Base-by-base conservation (phyloP, 176 grass and related monocot species). In the Oryza officinalis region DNA sequence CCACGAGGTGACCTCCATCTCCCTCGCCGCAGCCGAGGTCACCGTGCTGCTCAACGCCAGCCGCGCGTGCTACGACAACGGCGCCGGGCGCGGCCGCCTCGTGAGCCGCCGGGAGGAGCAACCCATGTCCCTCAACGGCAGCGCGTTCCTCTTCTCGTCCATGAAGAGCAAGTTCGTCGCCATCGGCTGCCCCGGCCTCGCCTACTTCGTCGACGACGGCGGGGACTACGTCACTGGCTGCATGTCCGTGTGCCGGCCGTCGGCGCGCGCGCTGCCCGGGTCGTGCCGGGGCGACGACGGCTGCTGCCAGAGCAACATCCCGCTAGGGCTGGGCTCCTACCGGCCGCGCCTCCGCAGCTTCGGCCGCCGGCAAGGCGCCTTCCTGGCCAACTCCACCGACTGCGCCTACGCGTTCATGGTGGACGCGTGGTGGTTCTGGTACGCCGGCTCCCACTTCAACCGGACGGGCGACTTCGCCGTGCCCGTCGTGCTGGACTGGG, bases 401-500 rank as follows among this genome's bases (percentile, higher is more conserved):
- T 95, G 90, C 45, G 37, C 69, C 25, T 96, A 96, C 49, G 87
- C 52, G 10, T 96, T 96, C 73, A 74, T 96, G 8, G 86, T 90
- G 8, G 90, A 90, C 37, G 23, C 85, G 1, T 32, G 33, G 76
- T 82, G 83, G 90, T 90, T 88, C 86, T 69, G 75, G 14, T 76
- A 68, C 74, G 83, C 60, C 52, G 72, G 68, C 5, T 83, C 88
- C 0, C 35, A 87, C 67, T 84, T 88, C 65, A 80, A 76, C 30
- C 70, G 66, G 65, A 94, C 77, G 18, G 35, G 65, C 2, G 86
- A 86, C 75, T 88, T 92, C 65, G 67, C 20, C 13, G 89, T 83
- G 17, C 84, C 89, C 23, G 75, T 97, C 18, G 88, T 86, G 50
- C 50, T 96, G 1, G 88, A 96, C 75, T 93, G 94, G 91, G 91